These are phyloP conservation scores for Phaeosphaeriaceae sp. DNA, from an alignment of 2,329 filamentous ascomycete species.

Conservation along the genomic window DNA sequence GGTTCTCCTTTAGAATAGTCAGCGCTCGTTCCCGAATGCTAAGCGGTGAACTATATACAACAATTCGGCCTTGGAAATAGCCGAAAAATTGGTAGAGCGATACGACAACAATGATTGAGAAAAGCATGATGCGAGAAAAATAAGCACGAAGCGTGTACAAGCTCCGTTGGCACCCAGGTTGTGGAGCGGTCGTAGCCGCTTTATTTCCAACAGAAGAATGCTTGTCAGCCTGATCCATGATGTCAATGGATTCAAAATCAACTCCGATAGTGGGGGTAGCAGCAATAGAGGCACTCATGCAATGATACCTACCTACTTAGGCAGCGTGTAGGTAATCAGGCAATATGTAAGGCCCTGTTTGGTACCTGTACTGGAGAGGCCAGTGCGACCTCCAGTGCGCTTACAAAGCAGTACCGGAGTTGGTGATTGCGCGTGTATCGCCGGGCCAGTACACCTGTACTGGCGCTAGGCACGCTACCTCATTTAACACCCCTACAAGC, in stretches of 20 bases:
- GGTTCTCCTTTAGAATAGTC: conserved; percentile 46
- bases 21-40: conserved; percentile 41
- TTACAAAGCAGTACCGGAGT: no score
- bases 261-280: no score
- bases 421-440: no score
- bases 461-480: no score
- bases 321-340: no score
- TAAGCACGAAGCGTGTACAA: neutral
- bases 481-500: no score
- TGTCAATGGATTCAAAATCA: neutral
- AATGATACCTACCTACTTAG: no score
- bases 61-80: neutral
- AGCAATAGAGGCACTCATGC: no score
- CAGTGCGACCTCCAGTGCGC: no score
- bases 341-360: no score
- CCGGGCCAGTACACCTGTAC: no score
- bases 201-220: conserved; percentile 1
- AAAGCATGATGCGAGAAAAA: conserved; percentile 6
- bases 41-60: conserved; percentile 4
- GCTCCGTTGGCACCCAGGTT: neutral
- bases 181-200: neutral
- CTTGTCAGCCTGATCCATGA: conserved; percentile 16
- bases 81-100: neutral
- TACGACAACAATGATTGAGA: conserved; percentile 11
- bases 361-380: no score